Evolutionary conservation across 2,329 filamentous ascomycete species (phyloP).

Genomic region (Periconia digitata): DNA sequence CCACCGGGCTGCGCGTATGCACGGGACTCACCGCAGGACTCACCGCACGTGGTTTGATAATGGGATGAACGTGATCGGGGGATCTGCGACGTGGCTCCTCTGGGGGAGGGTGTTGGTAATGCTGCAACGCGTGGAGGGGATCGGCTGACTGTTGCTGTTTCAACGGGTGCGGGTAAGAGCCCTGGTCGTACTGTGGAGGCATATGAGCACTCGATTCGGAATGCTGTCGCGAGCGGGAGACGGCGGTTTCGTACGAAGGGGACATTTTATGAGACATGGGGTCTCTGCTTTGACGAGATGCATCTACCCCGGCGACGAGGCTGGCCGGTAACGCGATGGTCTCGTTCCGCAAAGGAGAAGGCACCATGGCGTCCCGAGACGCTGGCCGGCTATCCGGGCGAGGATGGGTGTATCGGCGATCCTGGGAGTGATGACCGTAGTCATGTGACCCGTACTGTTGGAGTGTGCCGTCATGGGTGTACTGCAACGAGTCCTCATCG

Average conservation of each 20-base stretch:
- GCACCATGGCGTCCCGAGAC: constrained; percentile 36
- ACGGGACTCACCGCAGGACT: constrained; percentile 44
- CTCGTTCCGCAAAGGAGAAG: constrained; percentile 36
- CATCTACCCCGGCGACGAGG: constrained; percentile 34
- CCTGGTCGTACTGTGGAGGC: constrained; percentile 34
- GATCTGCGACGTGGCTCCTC: constrained; percentile 39
- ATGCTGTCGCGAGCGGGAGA: constrained; percentile 32
- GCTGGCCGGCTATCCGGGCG: constrained; percentile 30
- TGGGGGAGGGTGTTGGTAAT: constrained; percentile 48
- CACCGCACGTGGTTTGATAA: constrained; percentile 47
- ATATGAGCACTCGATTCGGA: constrained; percentile 39
- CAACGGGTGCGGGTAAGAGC: constrained; percentile 30
- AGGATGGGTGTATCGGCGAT: constrained; percentile 38
- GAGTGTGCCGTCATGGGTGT: constrained; percentile 25
- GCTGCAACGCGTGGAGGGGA: constrained; percentile 35
- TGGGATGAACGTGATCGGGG: constrained; percentile 41
- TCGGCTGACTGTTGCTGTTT: constrained; percentile 28
- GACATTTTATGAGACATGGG: constrained; percentile 23
- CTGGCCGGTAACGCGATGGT: constrained; percentile 29
- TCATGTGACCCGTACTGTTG: constrained; percentile 27
- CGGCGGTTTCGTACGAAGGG: constrained; percentile 29
- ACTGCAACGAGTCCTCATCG: constrained; percentile 24
- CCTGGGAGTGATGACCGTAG: constrained; percentile 25
- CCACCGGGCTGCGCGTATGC: constrained; percentile 26
- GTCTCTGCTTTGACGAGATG: constrained; percentile 26